These are phyloP conservation scores for Fusarium subtropicale DNA, from an alignment of 2,329 filamentous ascomycete species.

Conservation along the genomic window DNA sequence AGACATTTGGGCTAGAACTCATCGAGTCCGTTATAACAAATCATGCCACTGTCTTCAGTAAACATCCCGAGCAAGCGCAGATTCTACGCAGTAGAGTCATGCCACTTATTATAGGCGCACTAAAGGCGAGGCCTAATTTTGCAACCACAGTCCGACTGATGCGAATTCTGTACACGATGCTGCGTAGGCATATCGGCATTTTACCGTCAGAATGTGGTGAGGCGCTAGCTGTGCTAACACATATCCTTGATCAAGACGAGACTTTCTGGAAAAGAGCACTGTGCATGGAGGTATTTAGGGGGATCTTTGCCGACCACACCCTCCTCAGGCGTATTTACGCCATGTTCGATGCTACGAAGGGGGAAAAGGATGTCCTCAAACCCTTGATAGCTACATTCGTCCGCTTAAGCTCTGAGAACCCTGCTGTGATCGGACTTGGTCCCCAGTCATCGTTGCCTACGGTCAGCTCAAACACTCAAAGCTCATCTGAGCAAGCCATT, in stretches of 20 bases:
- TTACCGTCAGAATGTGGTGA: slow-evolving; percentile 85
- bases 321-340: slow-evolving; percentile 84
- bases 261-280: slow-evolving; percentile 87
- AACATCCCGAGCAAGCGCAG: slow-evolving; percentile 83
- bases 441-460: slow-evolving; percentile 87
- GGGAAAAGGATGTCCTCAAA: slow-evolving; percentile 80
- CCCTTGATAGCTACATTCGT: slow-evolving; percentile 90
- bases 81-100: slow-evolving; percentile 82
- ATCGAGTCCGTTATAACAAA: slow-evolving; percentile 92
- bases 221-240: slow-evolving; percentile 82
- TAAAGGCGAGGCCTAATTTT: slow-evolving; percentile 84
- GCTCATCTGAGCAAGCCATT: slow-evolving; percentile 82
- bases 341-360: slow-evolving; percentile 79
- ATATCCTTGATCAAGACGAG: slow-evolving; percentile 88
- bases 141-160: slow-evolving; percentile 84
- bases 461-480: slow-evolving; percentile 65
- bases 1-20: slow-evolving; percentile 88
- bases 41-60: slow-evolving; percentile 81
- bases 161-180: slow-evolving; percentile 83
- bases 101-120: slow-evolving; percentile 81
- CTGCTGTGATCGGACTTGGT: slow-evolving; percentile 86
- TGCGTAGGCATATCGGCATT: slow-evolving; percentile 81
- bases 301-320: slow-evolving; percentile 83
- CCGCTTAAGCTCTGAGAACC: slow-evolving; percentile 91
- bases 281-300: slow-evolving; percentile 90